phyloP scores from a whole-genome alignment of 768 basidiomycete species.

The Tephrocybe sp. region DNA sequence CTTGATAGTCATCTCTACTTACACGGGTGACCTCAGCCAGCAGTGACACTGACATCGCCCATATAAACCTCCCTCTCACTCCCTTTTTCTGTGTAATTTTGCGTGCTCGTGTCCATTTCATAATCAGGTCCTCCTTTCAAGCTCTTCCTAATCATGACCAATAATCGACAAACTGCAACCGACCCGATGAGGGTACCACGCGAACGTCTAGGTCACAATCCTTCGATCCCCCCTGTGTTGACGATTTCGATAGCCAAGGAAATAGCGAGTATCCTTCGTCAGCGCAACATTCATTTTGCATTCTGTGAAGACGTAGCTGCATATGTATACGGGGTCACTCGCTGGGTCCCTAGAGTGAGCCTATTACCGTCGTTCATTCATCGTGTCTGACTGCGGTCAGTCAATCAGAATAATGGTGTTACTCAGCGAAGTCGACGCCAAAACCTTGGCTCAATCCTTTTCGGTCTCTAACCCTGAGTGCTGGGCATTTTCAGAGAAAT shows the following conservation, averaged over 20 bases:
- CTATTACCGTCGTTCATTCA: background rate
- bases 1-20: too few relatives aligned
- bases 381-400: background rate
- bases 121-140: too few relatives aligned
- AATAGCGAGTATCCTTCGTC: background rate
- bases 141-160: too few relatives aligned
- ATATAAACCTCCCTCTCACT: too few relatives aligned
- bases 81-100: too few relatives aligned
- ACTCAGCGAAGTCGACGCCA: background rate
- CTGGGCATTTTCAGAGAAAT: background rate
- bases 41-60: too few relatives aligned
- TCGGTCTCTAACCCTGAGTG: background rate
- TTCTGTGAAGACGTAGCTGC: slow-evolving; percentile 8
- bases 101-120: too few relatives aligned
- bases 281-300: slow-evolving; percentile 1
- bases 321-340: slow-evolving; percentile 2
- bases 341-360: slow-evolving; percentile 3
- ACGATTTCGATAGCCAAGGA: slow-evolving; percentile 3
- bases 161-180: too few relatives aligned
- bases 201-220: slow-evolving; percentile 14
- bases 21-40: too few relatives aligned
- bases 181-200: too few relatives aligned
- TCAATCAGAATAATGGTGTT: slow-evolving; percentile 6
- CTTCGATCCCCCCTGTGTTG: background rate
- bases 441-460: background rate